Base-by-base conservation (phyloP, 257 asterid species). In the Salvia splendens region DNA sequence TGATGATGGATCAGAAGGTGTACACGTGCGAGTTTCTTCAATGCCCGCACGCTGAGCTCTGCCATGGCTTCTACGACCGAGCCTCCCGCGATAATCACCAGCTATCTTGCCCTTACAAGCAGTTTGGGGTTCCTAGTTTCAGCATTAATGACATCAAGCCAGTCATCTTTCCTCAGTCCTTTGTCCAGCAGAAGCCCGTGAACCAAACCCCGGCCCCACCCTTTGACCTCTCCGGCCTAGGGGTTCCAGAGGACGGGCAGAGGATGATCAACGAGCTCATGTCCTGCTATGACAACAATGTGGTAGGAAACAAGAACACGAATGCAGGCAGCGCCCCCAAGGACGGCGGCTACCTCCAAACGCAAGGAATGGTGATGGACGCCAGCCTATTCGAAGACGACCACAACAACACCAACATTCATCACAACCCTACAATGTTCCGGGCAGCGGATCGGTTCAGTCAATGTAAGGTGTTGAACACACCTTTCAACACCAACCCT, bases 221-320 rank as follows among this genome's bases (percentile, higher is more conserved):
- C 1, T 74, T 82, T 30, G 89, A 82, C 72, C 71, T 87, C 8
- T 74, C 91, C 0, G 93, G 91, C 16, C 57, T 80, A 1, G 89
- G 88, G 20, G 91, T 89, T 40, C 88, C 97, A 1, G 96, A 89
- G 71, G 96, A 85, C n/a, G 96, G 91, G 66, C 88, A 85, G 75
- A 84, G 86, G 73, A 78, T 75, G 85, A 85, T 89, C 67, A 77
- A 36, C 2, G 91, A 84, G 20, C 95, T 89, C 6, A 83, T 89
- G 95, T 84, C 95, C 0, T 64, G 75, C 4, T 89, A 89, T 2
- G 96, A 87, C 2, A 68, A 35, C 4, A 83, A 85, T 51, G 68
- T 85, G 0, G 1, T 38, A 38, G 42, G 42, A 6, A 38, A 38
- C 42, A 38, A 38, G 42, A 52, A 24, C 4, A 8, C 42, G 42